Conservation (phyloP, 306 rosid genomes). For the Begonia fuchsioides region DNA sequence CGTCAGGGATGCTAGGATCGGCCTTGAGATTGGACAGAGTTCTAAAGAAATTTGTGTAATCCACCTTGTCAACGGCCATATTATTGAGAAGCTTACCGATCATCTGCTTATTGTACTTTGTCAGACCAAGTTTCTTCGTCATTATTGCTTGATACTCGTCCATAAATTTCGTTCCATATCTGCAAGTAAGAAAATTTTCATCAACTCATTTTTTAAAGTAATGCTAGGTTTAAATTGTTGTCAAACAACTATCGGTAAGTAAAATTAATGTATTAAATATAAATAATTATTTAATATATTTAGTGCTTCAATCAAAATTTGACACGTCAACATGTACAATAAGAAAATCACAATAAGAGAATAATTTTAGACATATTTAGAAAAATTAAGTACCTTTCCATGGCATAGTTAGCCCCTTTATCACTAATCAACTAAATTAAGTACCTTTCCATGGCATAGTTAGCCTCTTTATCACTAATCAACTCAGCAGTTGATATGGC, state of each 20-base stretch:
- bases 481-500: conserved; percentile 57
- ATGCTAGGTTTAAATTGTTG: too few relatives aligned
- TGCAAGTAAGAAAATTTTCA: conserved; percentile 17
- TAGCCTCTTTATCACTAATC: conserved; percentile 79
- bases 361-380: neutral
- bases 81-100: conserved; percentile 76
- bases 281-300: too few relatives aligned
- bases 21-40: conserved; percentile 71
- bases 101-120: conserved; percentile 81
- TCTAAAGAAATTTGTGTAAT: conserved; percentile 90
- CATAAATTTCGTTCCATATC: conserved; percentile 92
- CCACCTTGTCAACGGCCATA: conserved; percentile 97
- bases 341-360: too few relatives aligned
- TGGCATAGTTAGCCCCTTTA: conserved; percentile 81
- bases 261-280: too few relatives aligned
- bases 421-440: conserved; percentile 73
- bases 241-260: too few relatives aligned
- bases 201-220: too few relatives aligned
- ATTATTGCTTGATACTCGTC: conserved; percentile 88
- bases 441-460: conserved; percentile 97
- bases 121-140: conserved; percentile 92
- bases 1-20: conserved; percentile 64
- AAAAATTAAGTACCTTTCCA: conserved; percentile 92
- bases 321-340: too few relatives aligned
- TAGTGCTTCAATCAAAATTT: too few relatives aligned